Percentiles rank a stretch among this genome's conserved stretches.
These are phyloP conservation scores for Penicillium waksmanii DNA, from an alignment of 495 filamentous ascomycete species.

Conservation along the genomic window DNA sequence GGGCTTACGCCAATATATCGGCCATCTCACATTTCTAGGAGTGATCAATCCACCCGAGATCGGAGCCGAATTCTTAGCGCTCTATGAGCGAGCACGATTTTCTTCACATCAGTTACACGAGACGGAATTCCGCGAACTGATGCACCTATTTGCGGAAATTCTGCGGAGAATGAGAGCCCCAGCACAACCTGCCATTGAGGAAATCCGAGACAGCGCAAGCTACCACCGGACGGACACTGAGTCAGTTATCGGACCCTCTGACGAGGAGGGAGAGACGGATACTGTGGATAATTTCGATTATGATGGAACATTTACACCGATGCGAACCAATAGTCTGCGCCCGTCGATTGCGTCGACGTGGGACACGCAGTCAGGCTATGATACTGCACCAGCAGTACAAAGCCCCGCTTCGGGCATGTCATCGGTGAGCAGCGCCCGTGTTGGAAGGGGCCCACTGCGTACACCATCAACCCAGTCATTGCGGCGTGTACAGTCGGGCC, in stretches of 20 bases:
- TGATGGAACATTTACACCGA: conserved; percentile 22
- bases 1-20: conserved; percentile 81
- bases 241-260: conserved; percentile 47
- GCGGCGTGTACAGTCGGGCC: conserved; percentile 38
- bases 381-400: conserved; percentile 35
- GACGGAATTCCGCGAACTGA: conserved; percentile 73
- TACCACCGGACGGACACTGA: conserved; percentile 36
- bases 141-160: conserved; percentile 86
- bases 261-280: conserved; percentile 53
- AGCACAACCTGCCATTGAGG: conserved; percentile 51
- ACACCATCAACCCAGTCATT: conserved; percentile 45
- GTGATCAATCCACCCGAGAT: conserved; percentile 63
- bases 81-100: conserved; percentile 87
- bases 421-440: conserved; percentile 12
- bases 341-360: conserved; percentile 38
- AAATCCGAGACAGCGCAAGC: conserved; percentile 37
- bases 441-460: conserved; percentile 15
- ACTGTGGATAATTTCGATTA: conserved; percentile 34
- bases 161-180: conserved; percentile 74
- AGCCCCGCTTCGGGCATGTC: conserved; percentile 24
- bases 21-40: conserved; percentile 66
- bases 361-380: conserved; percentile 37
- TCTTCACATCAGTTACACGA: conserved; percentile 64
- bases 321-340: conserved; percentile 37
- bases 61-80: conserved; percentile 64